A percentile compares a stretch with the other conserved stretches of the same genome.
Conservation (phyloP, 1,139 yeast genomes). For the Suhomyces ambrosiae region DNA sequence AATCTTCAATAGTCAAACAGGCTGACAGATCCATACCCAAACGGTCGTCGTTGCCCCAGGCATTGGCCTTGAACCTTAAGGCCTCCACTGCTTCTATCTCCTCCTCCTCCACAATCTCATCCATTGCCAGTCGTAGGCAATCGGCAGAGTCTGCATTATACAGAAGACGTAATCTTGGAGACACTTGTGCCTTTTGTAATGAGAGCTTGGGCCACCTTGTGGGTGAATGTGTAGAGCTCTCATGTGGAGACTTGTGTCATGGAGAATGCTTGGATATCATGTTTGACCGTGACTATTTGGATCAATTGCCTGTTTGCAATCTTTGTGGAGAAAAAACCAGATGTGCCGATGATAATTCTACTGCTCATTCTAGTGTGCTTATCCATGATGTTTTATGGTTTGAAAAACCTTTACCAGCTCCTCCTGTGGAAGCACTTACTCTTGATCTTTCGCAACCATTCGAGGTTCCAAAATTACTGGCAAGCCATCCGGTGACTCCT, state of each 20-base stretch:
- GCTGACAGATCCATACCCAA: constrained; percentile 1
- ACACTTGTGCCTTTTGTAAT: constrained; percentile 33
- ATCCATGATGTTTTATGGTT: constrained; percentile 12
- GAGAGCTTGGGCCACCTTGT: constrained; percentile 25
- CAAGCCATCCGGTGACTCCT: constrained; percentile 26
- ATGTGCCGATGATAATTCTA: constrained; percentile 12
- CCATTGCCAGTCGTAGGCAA: constrained; percentile 9
- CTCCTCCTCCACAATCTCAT: constrained; percentile 9
- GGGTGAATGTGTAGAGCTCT: constrained; percentile 28
- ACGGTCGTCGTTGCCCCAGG: constrained; percentile 10
- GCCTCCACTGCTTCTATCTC: constrained; percentile 11
- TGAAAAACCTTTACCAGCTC: constrained; percentile 15
- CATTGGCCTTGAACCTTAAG: constrained; percentile 10
- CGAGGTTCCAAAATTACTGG: neutral
- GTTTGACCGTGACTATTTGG: constrained; percentile 16
- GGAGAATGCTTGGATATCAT: constrained; percentile 28
- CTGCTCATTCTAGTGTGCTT: constrained; percentile 10
- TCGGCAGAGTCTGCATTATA: constrained; percentile 6
- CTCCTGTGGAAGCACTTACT: constrained; percentile 6
- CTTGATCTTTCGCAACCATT: constrained; percentile 2
- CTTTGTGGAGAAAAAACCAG: constrained; percentile 16
- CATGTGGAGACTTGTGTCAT: constrained; percentile 34
- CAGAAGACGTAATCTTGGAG: constrained; percentile 6
- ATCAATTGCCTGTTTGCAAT: constrained; percentile 14
- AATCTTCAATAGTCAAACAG: neutral